These are phyloP conservation scores for Clohesyomyces aquaticus DNA, from an alignment of 495 filamentous ascomycete species.

Conservation along the genomic window DNA sequence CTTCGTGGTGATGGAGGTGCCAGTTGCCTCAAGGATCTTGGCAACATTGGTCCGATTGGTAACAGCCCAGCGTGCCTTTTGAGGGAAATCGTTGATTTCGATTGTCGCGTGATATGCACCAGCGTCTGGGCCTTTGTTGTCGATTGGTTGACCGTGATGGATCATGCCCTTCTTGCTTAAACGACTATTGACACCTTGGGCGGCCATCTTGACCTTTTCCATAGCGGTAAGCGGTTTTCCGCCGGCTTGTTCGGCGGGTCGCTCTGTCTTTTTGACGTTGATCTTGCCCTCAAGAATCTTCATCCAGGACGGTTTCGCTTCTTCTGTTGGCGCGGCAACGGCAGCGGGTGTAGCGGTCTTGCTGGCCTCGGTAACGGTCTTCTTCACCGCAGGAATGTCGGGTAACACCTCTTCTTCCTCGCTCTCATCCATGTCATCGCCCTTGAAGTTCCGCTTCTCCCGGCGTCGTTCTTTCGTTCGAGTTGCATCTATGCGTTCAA, in stretches of 20 bases:
- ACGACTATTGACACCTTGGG: slow-evolving; percentile 82
- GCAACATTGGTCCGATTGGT: slow-evolving; percentile 99
- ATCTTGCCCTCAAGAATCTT: slow-evolving; percentile 75
- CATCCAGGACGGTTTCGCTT: slow-evolving; percentile 55
- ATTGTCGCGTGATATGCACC: slow-evolving; percentile 96
- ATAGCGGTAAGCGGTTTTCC: slow-evolving; percentile 81
- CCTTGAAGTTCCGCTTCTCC: slow-evolving; percentile 83
- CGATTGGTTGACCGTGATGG: slow-evolving; percentile 89
- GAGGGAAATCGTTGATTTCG: slow-evolving; percentile 99
- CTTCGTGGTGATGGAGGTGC: slow-evolving; percentile 96
- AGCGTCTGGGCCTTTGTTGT: slow-evolving; percentile 98
- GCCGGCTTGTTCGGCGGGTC: slow-evolving; percentile 54
- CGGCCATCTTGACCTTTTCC: slow-evolving; percentile 82
- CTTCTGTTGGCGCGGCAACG: slow-evolving; percentile 57
- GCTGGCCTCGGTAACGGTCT: slow-evolving; percentile 24
- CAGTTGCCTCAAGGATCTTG: slow-evolving; percentile 93
- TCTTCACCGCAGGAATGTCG: slow-evolving; percentile 35
- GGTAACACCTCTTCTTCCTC: slow-evolving; percentile 61
- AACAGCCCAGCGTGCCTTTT: slow-evolving; percentile 98
- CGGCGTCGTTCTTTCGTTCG: slow-evolving; percentile 81
- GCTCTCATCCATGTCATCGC: slow-evolving; percentile 81
- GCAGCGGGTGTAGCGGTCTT: slow-evolving; percentile 59
- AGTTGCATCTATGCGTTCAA: slow-evolving; percentile 88
- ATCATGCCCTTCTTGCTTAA: slow-evolving; percentile 84
- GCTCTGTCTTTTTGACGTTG: slow-evolving; percentile 75